Conservation (phyloP, 2,329 filamentous ascomycete genomes). For the Domatiomyces catenatus region DNA sequence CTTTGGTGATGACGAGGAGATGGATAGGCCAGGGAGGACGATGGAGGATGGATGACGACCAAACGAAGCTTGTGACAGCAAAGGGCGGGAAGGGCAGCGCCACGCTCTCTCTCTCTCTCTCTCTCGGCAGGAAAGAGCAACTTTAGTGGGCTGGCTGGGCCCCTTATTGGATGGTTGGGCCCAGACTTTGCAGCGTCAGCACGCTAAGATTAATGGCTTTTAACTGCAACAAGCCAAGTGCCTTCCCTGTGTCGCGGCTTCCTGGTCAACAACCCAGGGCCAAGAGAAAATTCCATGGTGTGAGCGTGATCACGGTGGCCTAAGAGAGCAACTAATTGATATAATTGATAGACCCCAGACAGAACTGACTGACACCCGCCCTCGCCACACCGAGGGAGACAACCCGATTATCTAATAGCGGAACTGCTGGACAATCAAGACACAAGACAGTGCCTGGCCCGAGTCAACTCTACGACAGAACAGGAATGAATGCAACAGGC, state of each 20-base stretch:
- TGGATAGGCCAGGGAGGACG: neutral
- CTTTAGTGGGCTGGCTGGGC: no score
- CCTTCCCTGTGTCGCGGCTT: neutral
- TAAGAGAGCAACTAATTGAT: no score
- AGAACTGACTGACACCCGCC: no score
- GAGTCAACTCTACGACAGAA: no score
- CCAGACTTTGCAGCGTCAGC: neutral
- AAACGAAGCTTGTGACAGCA: neutral
- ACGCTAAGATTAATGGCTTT: neutral
- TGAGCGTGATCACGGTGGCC: no score
- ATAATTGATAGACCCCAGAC: no score
- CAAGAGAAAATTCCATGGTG: neutral
- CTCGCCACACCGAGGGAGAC: no score
- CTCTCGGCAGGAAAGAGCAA: neutral
- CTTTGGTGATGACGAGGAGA: neutral
- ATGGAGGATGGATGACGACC: neutral
- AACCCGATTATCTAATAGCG: no score
- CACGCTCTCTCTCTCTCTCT: no score
- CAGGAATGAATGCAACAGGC: no score
- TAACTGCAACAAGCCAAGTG: neutral
- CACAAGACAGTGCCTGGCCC: no score
- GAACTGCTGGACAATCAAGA: no score
- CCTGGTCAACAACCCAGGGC: neutral
- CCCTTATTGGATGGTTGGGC: neutral
- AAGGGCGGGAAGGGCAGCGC: neutral